Evolutionary conservation across 2,329 filamentous ascomycete genomes (phyloP).

Genomic region (Aureobasidium melanogenum): DNA sequence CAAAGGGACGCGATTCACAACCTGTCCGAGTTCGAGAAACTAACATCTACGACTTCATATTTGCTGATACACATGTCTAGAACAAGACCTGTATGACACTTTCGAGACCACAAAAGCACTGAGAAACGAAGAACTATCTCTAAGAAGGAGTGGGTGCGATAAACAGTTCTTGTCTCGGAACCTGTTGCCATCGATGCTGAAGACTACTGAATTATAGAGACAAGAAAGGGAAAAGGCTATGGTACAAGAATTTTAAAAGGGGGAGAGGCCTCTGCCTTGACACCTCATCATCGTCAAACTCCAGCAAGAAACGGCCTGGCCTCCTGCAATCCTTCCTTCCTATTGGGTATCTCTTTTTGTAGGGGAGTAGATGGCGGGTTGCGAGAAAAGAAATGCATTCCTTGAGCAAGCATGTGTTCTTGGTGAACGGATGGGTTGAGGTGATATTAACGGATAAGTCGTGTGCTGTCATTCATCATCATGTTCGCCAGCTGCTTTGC

Average conservation of each 20-base stretch:
- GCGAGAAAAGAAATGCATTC: neutral
- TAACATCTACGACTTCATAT: neutral
- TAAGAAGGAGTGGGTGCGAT: neutral
- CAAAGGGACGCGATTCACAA: no score
- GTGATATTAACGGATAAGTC: neutral
- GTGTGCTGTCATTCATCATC: slow-evolving; percentile 5
- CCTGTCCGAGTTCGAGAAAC: no score
- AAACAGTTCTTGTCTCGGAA: neutral
- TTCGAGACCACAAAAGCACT: neutral
- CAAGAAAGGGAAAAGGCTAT: neutral
- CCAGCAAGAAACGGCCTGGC: neutral
- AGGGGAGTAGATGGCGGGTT: neutral
- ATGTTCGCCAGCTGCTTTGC: neutral
- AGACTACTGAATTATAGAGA: neutral
- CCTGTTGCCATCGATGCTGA: neutral
- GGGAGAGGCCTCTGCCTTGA: neutral
- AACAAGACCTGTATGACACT: neutral
- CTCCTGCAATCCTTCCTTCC: slow-evolving; percentile 6
- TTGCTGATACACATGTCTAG: neutral
- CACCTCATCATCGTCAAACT: neutral
- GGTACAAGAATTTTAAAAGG: slow-evolving; percentile 3
- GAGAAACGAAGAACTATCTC: neutral
- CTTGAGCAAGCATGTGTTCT: slow-evolving; percentile 2
- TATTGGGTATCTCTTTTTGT: slow-evolving; percentile 7
- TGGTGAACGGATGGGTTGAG: neutral